phyloP scores from a whole-genome alignment of 2,329 filamentous ascomycete species.

The Colletotrichum theobromicola region DNA sequence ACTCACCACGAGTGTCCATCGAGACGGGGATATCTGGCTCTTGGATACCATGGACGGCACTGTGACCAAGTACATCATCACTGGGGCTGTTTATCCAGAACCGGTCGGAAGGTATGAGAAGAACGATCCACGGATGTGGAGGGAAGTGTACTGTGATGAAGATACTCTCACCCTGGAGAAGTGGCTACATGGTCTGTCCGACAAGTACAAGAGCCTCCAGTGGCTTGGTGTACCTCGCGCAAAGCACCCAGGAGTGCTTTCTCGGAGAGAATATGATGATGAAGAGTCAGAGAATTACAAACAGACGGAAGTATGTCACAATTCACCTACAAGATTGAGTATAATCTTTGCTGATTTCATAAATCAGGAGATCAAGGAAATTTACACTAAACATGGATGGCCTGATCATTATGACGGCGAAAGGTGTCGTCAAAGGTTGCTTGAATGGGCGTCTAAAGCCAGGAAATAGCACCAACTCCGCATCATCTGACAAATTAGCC shows the following conservation, averaged over 20 bases:
- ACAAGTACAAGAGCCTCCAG: not conserved
- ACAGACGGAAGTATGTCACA: not conserved
- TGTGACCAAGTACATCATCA: slow-evolving; percentile 8
- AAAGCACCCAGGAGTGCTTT: not conserved
- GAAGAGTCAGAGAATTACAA: not conserved
- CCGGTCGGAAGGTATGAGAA: not conserved
- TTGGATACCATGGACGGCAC: slow-evolving; percentile 1
- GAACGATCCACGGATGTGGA: not conserved
- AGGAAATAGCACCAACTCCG: not conserved
- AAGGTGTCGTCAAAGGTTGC: not conserved
- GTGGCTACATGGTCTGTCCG: not conserved
- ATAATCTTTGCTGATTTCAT: not conserved
- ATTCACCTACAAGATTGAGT: not conserved
- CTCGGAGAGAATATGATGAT: not conserved
- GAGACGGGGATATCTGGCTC: not conserved
- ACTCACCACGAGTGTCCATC: not conserved
- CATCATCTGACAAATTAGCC: too few relatives aligned
- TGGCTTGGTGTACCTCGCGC: not conserved
- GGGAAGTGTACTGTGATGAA: not conserved
- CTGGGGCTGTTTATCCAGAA: not conserved
- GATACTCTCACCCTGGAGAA: not conserved
- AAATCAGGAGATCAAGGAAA: not conserved
- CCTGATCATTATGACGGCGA: not conserved
- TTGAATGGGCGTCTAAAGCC: not conserved
- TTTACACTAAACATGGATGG: not conserved